Evolutionary conservation across 257 asterid genomes (phyloP).

Genomic region (Rubia yunnanensis): DNA sequence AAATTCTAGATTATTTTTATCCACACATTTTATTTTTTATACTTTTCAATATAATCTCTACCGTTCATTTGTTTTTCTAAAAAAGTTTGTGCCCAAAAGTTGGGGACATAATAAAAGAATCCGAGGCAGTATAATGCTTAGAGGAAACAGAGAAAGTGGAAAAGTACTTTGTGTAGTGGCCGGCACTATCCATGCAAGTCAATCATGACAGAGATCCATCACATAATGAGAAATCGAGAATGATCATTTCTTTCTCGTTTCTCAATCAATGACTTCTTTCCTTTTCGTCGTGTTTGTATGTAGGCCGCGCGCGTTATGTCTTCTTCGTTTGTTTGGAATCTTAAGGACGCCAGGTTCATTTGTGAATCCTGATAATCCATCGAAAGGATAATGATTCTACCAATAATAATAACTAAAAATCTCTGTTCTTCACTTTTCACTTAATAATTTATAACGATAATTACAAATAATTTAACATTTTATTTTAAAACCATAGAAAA

Average conservation of each 20-base stretch:
- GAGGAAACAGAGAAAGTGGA: conserved; percentile 32
- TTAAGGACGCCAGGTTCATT: neutral
- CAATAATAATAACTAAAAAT: too few species aligned
- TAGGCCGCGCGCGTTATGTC: neutral
- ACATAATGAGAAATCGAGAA: neutral
- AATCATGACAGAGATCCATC: conserved; percentile 8
- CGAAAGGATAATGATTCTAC: neutral
- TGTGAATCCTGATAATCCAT: neutral
- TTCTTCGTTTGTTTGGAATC: neutral
- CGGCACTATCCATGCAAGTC: conserved; percentile 33
- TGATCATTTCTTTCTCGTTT: neutral
- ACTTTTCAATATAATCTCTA: too few species aligned
- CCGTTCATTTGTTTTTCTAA: too few species aligned
- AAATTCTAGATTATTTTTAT: too few species aligned
- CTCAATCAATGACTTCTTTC: neutral
- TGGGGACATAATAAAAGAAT: too few species aligned
- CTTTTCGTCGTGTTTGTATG: neutral
- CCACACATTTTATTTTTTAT: too few species aligned
- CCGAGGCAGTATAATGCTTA: too few species aligned
- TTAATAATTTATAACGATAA: too few species aligned
- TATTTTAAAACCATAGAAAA: too few species aligned
- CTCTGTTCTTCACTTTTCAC: too few species aligned
- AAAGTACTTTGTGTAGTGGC: conserved; percentile 31
- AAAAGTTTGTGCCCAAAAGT: too few species aligned
- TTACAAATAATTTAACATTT: too few species aligned